These are phyloP conservation scores for Herpetospermum pedunculosum DNA, from an alignment of 306 rosid genomes.

Conservation along the genomic window DNA sequence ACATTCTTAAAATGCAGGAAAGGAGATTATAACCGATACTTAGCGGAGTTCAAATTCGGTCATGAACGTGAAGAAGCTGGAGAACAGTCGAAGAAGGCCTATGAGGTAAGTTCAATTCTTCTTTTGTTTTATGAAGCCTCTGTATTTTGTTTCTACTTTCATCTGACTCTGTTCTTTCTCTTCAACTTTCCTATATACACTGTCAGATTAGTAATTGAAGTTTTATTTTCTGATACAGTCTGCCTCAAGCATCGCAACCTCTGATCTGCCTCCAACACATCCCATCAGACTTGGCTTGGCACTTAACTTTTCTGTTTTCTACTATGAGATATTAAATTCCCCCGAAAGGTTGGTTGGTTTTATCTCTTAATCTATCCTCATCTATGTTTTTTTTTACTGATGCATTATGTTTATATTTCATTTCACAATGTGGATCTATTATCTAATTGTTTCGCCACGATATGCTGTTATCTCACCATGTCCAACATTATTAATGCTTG, in stretches of 20 bases:
- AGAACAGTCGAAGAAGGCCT: constrained; percentile 32
- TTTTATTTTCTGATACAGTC: neutral
- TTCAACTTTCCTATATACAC: neutral
- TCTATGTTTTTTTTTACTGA: neutral
- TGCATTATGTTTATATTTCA: neutral
- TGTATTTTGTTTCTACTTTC: neutral
- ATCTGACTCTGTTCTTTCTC: neutral
- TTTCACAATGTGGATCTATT: neutral
- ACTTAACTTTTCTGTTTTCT: constrained; percentile 60
- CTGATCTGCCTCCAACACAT: constrained; percentile 51
- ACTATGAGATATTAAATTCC: constrained; percentile 63
- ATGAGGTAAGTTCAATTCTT: constrained; percentile 18
- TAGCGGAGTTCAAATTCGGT: constrained; percentile 33
- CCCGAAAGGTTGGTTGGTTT: constrained; percentile 42
- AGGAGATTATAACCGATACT: constrained; percentile 40
- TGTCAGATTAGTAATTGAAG: neutral
- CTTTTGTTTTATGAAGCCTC: constrained; percentile 1
- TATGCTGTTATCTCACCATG: neutral
- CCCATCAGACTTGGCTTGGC: constrained; percentile 59
- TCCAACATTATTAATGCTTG: neutral
- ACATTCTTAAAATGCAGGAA: neutral
- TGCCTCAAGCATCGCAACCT: constrained; percentile 5
- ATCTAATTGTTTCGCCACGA: neutral
- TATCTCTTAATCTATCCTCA: neutral
- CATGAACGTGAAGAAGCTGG: constrained; percentile 31